Evolutionary conservation across 805 yeast genomes (phyloP), one percentile per base, ranked within the genome.

Genomic region (Scheffersomyces stipitis): DNA sequence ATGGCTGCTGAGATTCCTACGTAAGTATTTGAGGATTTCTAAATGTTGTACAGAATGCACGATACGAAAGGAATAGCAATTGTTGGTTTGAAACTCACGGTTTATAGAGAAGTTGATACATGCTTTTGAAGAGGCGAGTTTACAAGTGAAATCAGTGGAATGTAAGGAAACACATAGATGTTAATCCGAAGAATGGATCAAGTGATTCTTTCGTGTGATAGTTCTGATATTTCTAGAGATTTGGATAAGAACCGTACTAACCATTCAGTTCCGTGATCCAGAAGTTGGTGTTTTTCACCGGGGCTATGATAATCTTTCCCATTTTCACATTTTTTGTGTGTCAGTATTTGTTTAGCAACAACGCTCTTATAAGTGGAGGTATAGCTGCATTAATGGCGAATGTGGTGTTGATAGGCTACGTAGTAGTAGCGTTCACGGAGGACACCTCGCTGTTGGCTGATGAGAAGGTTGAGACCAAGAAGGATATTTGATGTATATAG

Each of bases 381-480:
- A 53, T 81, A n/a, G 87, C 90, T 26, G 93, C 93, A 2, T 68
- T 78, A 13, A 76, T 77, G 38, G 93, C 93, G 18, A 86, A 86
- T 52, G 62, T 81, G 5, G 93, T 86, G 15, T 64, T 86, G 46
- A 75, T 85, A 35, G 86, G 84, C 1, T 86, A 83, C 52, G 79
- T 86, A 23, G 69, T 82, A 13, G 84, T 76, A 41, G 93, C 95
- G 1, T 85, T 85, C 60, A 73, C 73, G 15, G 95, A 86, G 54
- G 83, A 82, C 34, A 58, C 74, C 7, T 45, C 62, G 3, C 49
- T 58, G 3, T 58, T 58, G 29, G 53, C 52, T 10, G 47, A 56
- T 4, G 63, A 54, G 12, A 55, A 49, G 15, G 64, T 10, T 7
- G 24, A 20, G 36, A 10, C 40, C 18, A 43, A 43, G 42, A 39